phyloP scores from a whole-genome alignment of 192 early-diverging fungal species.

The Coemansia sp. region DNA sequence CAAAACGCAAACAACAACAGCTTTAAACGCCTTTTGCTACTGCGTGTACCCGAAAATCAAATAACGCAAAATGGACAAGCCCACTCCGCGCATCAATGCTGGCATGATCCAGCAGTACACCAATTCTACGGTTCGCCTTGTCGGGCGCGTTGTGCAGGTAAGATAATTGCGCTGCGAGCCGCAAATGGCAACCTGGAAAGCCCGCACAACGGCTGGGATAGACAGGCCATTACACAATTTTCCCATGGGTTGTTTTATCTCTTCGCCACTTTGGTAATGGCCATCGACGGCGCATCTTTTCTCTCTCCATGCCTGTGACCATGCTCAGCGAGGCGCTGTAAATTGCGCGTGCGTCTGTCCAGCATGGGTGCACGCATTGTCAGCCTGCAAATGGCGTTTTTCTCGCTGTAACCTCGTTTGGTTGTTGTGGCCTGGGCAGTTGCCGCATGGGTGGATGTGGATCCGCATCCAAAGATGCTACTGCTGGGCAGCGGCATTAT shows the following conservation, averaged over 20 bases:
- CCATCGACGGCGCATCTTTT: not conserved
- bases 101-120: conserved; percentile 55
- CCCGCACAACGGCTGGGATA: not conserved
- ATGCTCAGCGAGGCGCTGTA: too few species aligned
- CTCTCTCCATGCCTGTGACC: not conserved
- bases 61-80: conserved; percentile 49
- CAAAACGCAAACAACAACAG: conserved; percentile 5
- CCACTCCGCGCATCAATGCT: conserved; percentile 61
- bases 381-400: not conserved
- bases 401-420: not conserved
- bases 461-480: not conserved
- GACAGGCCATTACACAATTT: not conserved
- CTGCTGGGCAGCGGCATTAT: not conserved
- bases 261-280: conserved; percentile 1
- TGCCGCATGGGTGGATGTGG: not conserved
- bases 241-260: not conserved
- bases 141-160: conserved; percentile 59
- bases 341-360: not conserved
- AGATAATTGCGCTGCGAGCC: conserved; percentile 12
- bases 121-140: conserved; percentile 56
- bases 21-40: conserved; percentile 6
- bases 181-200: conserved; percentile 5
- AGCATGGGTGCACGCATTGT: not conserved
- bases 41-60: conserved; percentile 7
- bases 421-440: not conserved